Percentiles rank a stretch among this genome's conserved stretches.
These are phyloP conservation scores for Orbilia brochopaga DNA, from an alignment of 2,329 filamentous ascomycete species.

Conservation along the genomic window DNA sequence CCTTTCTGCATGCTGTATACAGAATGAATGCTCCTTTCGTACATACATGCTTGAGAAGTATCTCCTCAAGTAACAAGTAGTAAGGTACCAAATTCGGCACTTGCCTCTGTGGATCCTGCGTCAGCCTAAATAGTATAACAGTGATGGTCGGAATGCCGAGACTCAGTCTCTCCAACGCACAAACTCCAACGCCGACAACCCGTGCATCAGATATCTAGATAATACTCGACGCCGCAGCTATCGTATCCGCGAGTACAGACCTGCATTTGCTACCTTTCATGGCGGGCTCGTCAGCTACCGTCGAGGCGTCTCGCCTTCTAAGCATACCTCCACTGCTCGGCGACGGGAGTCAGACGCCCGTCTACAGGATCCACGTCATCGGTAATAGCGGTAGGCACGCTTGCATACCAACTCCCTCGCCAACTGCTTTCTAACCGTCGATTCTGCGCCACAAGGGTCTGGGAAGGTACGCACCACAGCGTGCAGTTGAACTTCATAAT, in stretches of 20 bases:
- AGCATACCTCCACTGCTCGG: conserved; percentile 19
- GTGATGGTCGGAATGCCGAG: no score
- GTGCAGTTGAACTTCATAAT: no score
- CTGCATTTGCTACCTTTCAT: conserved; percentile 3
- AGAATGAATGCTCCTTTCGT: conserved; percentile 1
- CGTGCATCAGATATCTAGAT: background rate
- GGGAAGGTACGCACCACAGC: conserved; percentile 24
- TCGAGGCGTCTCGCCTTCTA: conserved; percentile 1
- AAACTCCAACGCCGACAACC: conserved; percentile 20
- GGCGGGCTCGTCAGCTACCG: background rate
- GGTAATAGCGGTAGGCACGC: conserved; percentile 37
- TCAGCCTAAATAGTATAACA: no score
- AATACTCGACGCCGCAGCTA: background rate
- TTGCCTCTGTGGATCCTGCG: conserved; percentile 17
- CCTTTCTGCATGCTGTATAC: background rate
- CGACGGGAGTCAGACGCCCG: conserved; percentile 14
- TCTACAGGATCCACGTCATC: conserved; percentile 45
- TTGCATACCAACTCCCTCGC: background rate
- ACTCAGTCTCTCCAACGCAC: conserved; percentile 11
- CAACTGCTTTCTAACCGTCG: background rate
- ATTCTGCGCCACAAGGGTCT: conserved; percentile 10
- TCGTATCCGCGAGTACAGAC: background rate
- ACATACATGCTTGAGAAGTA: no score
- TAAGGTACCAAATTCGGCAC: no score
- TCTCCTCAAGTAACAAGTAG: no score